phyloP scores from a whole-genome alignment of 2,329 filamentous ascomycete species.

The Xylaria arbuscula region DNA sequence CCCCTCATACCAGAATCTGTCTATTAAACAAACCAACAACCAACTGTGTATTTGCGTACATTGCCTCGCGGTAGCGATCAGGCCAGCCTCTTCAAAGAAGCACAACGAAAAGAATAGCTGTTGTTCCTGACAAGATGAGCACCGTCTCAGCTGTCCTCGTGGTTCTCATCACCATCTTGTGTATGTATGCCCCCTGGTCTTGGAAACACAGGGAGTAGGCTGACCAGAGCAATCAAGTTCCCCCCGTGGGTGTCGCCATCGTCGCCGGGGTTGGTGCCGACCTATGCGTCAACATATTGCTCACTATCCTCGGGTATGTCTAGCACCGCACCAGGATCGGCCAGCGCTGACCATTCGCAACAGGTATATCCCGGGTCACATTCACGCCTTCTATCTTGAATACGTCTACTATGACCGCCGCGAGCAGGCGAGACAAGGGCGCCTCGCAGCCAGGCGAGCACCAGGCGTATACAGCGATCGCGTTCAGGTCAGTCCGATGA shows the following conservation, averaged over 20 bases:
- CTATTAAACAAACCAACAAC: neutral
- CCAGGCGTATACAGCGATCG: constrained; percentile 78
- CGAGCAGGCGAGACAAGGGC: constrained; percentile 70
- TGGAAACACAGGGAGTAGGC: neutral
- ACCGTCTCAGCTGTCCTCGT: constrained; percentile 61
- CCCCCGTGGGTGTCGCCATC: constrained; percentile 71
- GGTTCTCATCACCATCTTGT: constrained; percentile 64
- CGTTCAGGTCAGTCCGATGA: constrained; percentile 63
- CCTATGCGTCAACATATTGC: constrained; percentile 73
- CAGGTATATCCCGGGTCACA: constrained; percentile 80
- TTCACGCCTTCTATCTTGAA: constrained; percentile 84
- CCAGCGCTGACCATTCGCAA: constrained; percentile 18
- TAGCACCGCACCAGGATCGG: constrained; percentile 7
- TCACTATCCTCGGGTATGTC: constrained; percentile 71
- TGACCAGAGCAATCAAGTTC: constrained; percentile 59
- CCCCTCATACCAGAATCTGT: neutral
- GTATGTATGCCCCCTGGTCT: constrained; percentile 60
- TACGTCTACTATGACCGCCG: constrained; percentile 84
- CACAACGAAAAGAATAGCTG: neutral
- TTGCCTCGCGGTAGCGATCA: neutral
- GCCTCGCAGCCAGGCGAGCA: constrained; percentile 63
- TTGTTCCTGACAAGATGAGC: constrained; percentile 55
- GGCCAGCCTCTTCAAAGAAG: neutral
- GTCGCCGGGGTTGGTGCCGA: constrained; percentile 74
- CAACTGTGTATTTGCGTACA: neutral